A percentile compares a stretch with the other conserved stretches of the same genome.
Conservation (phyloP, 257 asterid species). For the Solanum stenotomum region DNA sequence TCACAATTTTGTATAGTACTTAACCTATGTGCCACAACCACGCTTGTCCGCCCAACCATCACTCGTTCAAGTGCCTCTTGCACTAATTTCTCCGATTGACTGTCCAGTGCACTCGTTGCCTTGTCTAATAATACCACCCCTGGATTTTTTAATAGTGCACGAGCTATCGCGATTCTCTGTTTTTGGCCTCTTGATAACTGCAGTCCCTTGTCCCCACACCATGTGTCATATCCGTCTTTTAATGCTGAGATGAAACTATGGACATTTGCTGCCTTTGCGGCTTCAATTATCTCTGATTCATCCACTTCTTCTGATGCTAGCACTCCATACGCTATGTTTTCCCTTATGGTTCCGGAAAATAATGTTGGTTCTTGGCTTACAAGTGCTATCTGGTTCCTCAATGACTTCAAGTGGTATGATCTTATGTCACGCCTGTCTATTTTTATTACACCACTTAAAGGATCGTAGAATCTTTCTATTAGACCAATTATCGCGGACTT, state of each 20-base stretch:
- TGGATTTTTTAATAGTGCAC: conserved; percentile 63
- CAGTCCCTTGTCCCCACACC: conserved; percentile 75
- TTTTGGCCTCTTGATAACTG: conserved; percentile 85
- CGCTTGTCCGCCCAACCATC: conserved; percentile 71
- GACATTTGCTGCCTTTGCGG: conserved; percentile 72
- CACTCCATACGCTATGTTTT: conserved; percentile 52
- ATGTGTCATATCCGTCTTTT: conserved; percentile 55
- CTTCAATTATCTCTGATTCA: conserved; percentile 56
- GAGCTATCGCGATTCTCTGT: conserved; percentile 69
- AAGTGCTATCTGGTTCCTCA: conserved; percentile 62
- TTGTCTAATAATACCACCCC: conserved; percentile 55
- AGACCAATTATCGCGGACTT: conserved; percentile 66
- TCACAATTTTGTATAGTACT: conserved; percentile 73
- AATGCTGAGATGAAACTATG: conserved; percentile 64
- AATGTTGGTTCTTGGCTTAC: conserved; percentile 81
- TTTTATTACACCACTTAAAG: conserved; percentile 38
- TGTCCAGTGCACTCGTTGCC: conserved; percentile 79
- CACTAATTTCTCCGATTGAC: conserved; percentile 65
- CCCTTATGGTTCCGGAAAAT: conserved; percentile 54
- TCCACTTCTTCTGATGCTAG: conserved; percentile 16
- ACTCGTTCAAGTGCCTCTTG: conserved; percentile 79
- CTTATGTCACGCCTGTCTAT: conserved; percentile 61
- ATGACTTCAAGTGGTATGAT: conserved; percentile 42
- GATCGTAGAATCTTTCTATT: conserved; percentile 77
- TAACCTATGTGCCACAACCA: conserved; percentile 78